Conservation (phyloP, 2,329 filamentous ascomycete species). For the Fusarium acutatum region DNA sequence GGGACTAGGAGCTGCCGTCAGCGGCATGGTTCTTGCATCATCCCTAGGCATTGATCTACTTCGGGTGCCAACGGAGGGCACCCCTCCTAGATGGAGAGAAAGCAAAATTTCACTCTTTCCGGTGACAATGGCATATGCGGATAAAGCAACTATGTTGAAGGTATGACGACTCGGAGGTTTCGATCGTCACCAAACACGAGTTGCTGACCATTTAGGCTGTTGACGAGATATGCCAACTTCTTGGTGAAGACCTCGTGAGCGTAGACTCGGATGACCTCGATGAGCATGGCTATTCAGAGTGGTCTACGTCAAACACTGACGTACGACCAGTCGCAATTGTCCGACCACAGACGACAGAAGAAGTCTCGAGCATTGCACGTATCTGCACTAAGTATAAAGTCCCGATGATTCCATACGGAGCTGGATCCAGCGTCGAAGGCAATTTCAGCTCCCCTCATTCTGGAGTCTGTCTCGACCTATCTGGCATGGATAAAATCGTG, state of each 20-base stretch:
- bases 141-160: neutral
- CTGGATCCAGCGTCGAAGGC: constrained; percentile 76
- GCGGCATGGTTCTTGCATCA: neutral
- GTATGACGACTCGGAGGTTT: neutral
- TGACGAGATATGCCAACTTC: neutral
- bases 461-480: constrained; percentile 76
- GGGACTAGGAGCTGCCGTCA: neutral
- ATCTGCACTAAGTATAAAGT: constrained; percentile 69
- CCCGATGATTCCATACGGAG: constrained; percentile 79
- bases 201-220: neutral
- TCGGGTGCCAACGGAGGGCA: neutral
- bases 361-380: constrained; percentile 70
- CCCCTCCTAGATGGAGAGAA: neutral
- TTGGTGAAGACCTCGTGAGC: constrained; percentile 66
- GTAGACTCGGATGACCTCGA: constrained; percentile 69
- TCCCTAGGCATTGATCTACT: neutral
- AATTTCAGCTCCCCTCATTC: constrained; percentile 74
- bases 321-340: constrained; percentile 69
- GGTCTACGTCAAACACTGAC: constrained; percentile 55
- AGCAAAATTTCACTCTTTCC: neutral
- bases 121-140: neutral
- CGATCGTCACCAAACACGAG: accelerated
- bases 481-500: constrained; percentile 72
- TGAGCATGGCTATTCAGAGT: neutral
- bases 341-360: constrained; percentile 69